Base-by-base conservation (phyloP, 306 rosid species). In the Hippophae gyantsensis region DNA sequence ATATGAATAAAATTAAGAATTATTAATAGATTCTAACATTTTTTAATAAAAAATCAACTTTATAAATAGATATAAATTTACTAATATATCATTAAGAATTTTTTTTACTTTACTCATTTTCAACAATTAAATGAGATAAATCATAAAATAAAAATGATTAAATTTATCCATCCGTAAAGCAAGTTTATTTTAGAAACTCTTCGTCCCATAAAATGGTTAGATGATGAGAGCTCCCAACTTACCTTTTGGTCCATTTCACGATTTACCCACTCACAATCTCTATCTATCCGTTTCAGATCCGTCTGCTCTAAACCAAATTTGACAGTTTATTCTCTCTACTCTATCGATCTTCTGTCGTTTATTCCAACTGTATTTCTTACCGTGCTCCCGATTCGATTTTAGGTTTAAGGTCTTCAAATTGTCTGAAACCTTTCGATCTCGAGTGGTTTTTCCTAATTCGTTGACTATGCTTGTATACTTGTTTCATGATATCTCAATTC, bases 341-440 rank as follows among this genome's bases (percentile, higher is more conserved):
- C 44, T 12, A 7, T 48, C 23, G 9, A 8, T 68, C 41, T 25
- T 32, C 63, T 52, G 54, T 52, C 54, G 14, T 63, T 54, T 32
- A 68, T 63, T n/a, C 56, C 58, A 18, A 32, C 58, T 63, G 48
- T 10, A 38, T 7, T 1, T 23, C 54, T 32, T 14, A 13, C 12
- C 32, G 48, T 43, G 25, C 7, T 63, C 14, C 53, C 48, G 4
- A 32, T 52, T 50, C 43, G 14, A 68, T 42, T 73, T 69, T 67
- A 73, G 78, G 73, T 61, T 62, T 73, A 45, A 69, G 65, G 66
- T 23, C 44, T 66, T 14, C 9, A 25, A 26, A 54, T 4, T 23
- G 43, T 41, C 13, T 5, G 46, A 25, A 44, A 7, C n/a, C 3
- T 40, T 51, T 52, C 56, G 53, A 62, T 57, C 67, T 26, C 32